These are phyloP conservation scores for Massarina eburnea DNA, from an alignment of 2,329 filamentous ascomycete genomes.

Conservation along the genomic window DNA sequence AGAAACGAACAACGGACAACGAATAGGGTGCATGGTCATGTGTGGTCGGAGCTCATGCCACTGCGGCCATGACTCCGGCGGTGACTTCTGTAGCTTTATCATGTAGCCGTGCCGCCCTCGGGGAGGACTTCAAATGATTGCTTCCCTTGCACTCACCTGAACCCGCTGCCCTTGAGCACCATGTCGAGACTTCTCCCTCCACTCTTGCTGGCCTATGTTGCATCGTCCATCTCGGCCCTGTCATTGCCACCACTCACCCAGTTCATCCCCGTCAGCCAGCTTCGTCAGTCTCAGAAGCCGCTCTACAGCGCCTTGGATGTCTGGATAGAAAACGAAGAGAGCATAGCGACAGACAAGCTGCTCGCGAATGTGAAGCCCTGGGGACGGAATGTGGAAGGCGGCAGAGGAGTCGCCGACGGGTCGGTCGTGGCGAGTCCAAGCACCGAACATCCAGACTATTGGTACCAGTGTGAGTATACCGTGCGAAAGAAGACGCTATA, in stretches of 20 bases:
- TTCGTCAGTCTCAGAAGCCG: constrained; percentile 26
- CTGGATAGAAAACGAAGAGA: constrained; percentile 42
- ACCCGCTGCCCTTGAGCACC: background rate
- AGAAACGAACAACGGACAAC: too few relatives aligned
- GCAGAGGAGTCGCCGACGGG: constrained; percentile 37
- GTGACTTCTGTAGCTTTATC: background rate
- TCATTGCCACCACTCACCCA: constrained; percentile 29
- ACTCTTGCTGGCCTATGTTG: constrained; percentile 15
- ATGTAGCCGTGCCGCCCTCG: background rate
- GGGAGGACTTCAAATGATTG: too few relatives aligned
- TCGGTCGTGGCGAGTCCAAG: constrained; percentile 49
- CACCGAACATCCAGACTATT: constrained; percentile 45
- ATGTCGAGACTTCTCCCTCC: constrained; percentile 2
- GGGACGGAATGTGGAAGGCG: constrained; percentile 39
- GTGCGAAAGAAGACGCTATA: background rate
- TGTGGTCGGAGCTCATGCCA: too few relatives aligned
- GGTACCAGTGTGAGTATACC: constrained; percentile 45
- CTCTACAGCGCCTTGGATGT: constrained; percentile 32
- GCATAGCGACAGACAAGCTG: constrained; percentile 40
- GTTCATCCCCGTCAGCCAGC: constrained; percentile 20
- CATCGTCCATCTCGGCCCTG: constrained; percentile 26
- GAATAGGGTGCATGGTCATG: too few relatives aligned
- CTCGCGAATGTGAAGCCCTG: constrained; percentile 48
- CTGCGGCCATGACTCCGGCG: too few relatives aligned
- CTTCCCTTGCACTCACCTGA: background rate